Percentiles rank a stretch among this genome's conserved stretches.
phyloP scores from a whole-genome alignment of 2,329 filamentous ascomycete species.

The Fusarium robinianum region DNA sequence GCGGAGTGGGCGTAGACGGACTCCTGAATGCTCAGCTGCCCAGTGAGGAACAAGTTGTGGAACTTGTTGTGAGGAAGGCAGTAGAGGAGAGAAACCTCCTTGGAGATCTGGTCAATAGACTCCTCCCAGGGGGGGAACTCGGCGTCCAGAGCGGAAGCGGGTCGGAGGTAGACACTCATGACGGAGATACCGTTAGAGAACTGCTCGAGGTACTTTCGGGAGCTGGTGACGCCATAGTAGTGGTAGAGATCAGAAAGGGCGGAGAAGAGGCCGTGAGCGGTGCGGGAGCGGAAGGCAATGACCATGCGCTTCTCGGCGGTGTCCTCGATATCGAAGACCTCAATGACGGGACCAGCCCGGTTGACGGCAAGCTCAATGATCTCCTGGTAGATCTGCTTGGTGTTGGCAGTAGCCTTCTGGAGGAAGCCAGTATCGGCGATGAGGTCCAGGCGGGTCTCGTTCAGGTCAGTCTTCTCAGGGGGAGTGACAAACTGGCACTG shows the following conservation, averaged over 20 bases:
- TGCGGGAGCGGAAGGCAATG: constrained; percentile 90
- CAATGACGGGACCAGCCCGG: constrained; percentile 91
- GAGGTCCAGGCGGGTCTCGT: constrained; percentile 86
- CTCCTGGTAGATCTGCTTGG: constrained; percentile 92
- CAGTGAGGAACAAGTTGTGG: constrained; percentile 83
- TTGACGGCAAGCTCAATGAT: constrained; percentile 85
- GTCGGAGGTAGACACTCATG: constrained; percentile 92
- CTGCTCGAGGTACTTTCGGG: constrained; percentile 96
- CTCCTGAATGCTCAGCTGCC: constrained; percentile 89
- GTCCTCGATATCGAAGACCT: constrained; percentile 94
- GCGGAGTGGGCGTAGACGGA: constrained; percentile 97
- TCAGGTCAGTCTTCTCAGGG: constrained; percentile 69
- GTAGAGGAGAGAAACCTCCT: constrained; percentile 95
- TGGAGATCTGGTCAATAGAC: constrained; percentile 98
- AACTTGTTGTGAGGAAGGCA: constrained; percentile 98
- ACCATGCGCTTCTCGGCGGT: constrained; percentile 92
- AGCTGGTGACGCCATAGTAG: constrained; percentile 96
- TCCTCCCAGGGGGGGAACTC: constrained; percentile 81
- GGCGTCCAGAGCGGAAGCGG: constrained; percentile 61
- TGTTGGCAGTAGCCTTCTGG: constrained; percentile 94
- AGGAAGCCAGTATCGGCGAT: constrained; percentile 94
- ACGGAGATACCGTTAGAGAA: constrained; percentile 98
- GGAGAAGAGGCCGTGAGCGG: constrained; percentile 91
- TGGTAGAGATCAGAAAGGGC: constrained; percentile 95
- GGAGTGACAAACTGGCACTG: constrained; percentile 86